A percentile compares a stretch with the other conserved stretches of the same genome.
phyloP scores from a whole-genome alignment of 129 eudicot genomes.

The Lactuca sativa region DNA sequence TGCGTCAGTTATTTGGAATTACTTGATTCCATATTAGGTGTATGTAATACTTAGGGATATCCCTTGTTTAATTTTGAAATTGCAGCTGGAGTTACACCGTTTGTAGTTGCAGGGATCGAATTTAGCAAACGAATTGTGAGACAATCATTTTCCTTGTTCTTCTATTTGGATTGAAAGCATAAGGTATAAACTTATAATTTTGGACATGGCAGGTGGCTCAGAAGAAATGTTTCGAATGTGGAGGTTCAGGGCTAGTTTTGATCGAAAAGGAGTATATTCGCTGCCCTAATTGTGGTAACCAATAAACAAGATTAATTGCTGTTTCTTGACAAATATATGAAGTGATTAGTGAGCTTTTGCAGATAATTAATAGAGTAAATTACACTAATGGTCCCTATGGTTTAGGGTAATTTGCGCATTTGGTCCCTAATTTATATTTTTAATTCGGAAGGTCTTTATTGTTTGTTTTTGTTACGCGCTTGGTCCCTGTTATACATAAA shows the following conservation, averaged over 20 bases:
- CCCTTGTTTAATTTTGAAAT: slow-evolving; percentile 8
- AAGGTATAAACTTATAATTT: neutral
- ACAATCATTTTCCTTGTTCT: neutral
- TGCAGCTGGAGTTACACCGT: slow-evolving; percentile 88
- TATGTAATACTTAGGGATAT: neutral
- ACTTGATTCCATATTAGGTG: neutral
- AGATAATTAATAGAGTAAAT: neutral
- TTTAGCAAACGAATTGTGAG: slow-evolving; percentile 91
- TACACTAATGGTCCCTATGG: no score
- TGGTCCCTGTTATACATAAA: no score
- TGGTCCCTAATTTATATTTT: no score
- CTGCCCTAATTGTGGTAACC: slow-evolving; percentile 85
- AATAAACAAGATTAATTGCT: neutral
- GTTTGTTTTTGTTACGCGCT: no score
- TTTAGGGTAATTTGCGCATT: no score
- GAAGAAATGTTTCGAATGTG: slow-evolving; percentile 60
- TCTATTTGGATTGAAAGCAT: neutral
- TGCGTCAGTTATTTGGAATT: neutral
- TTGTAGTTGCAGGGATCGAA: slow-evolving; percentile 88
- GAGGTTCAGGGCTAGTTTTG: slow-evolving; percentile 83
- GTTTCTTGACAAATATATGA: neutral
- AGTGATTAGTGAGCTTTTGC: neutral
- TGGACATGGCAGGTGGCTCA: slow-evolving; percentile 60
- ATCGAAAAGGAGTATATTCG: slow-evolving; percentile 74
- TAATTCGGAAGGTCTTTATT: no score